Evolutionary conservation across 2,329 filamentous ascomycete genomes (phyloP), one percentile per base, ranked within the genome.

Genomic region (Calonectria multiphialidica): DNA sequence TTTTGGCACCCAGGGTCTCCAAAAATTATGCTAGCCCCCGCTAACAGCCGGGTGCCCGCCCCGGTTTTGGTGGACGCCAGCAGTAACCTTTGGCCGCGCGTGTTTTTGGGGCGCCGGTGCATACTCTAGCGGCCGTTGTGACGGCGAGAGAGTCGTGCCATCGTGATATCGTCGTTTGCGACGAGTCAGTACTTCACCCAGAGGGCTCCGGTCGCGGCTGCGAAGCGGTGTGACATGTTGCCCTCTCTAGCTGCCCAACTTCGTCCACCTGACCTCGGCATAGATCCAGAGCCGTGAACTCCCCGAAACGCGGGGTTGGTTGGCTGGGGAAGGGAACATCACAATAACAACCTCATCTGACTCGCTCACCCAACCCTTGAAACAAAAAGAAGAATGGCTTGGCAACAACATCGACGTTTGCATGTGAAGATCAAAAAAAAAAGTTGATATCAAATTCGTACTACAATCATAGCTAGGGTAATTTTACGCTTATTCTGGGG

Each of bases 271-370:
- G 50, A 57, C 64, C 64, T 66, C 64, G 64, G 64, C 28, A 21
- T 49, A 18, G 21, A 18, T 44, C 5, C 5, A 16, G 35, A 50
- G 25, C 53, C 64, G 30, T 44, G 23, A 67, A 67, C 65, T 67
- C 65, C 65, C 65, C 65, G 65, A 67, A 67, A 67, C 50, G 65
- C 50, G 65, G 65, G 65, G 65, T 59, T 59, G 28, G 9, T 7
- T 7, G 21, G 18, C 47, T 37, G 53, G 53, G 53, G 47, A 66
- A 45, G 42, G 42, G 44, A 37, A 40, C 13, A 25, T 37, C 21
- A 16, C 35, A 18, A 15, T 25, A 15, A 16, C 55, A 33, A 37
- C 28, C 25, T 2, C 5, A n/a, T n/a, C 33, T 40, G 16, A 57
- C 18, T 44, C 21, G 37, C 37, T 42, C 55, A 30, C 23, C 23